A percentile compares a stretch with the other conserved stretches of the same genome.
phyloP scores from a whole-genome alignment of 2,329 filamentous ascomycete genomes.

The Diaporthe batatas region DNA sequence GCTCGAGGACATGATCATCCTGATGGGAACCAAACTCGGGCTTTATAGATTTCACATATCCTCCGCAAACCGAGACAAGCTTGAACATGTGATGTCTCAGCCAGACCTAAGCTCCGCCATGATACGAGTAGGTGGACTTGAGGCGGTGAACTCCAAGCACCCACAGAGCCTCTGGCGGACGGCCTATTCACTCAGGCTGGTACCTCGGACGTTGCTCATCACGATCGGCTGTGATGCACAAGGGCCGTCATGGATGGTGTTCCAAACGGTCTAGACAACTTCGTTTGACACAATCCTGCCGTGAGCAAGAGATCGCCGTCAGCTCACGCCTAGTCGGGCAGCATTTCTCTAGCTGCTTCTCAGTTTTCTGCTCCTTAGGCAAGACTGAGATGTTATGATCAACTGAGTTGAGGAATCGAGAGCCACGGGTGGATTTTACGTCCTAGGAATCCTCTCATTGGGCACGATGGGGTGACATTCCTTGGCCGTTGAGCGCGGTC shows the following conservation, averaged over 20 bases:
- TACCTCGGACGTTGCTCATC: not conserved
- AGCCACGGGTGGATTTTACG: not conserved
- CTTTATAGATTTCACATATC: not conserved
- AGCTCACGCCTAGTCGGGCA: not conserved
- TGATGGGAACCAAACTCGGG: too few species aligned
- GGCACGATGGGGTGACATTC: not conserved
- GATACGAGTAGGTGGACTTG: not conserved
- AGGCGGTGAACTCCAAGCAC: too few species aligned
- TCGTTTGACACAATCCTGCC: not conserved
- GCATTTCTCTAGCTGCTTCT: not conserved
- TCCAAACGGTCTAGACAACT: not conserved
- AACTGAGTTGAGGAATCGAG: not conserved
- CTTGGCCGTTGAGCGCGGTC: not conserved
- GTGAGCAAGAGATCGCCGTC: not conserved
- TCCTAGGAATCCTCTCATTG: not conserved
- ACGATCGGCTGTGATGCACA: not conserved
- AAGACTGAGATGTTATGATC: not conserved
- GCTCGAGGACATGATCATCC: not conserved
- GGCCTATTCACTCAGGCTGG: not conserved
- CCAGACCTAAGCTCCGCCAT: not conserved
- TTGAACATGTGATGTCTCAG: slow-evolving; percentile 2
- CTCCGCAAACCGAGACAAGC: not conserved
- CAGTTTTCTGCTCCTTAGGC: not conserved
- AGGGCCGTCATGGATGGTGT: not conserved
- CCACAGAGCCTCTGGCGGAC: not conserved